Percentiles rank a stretch among this genome's conserved stretches.
Evolutionary conservation across 2,329 filamentous ascomycete genomes (phyloP).

Genomic region (Phyllosticta citribraziliensis): DNA sequence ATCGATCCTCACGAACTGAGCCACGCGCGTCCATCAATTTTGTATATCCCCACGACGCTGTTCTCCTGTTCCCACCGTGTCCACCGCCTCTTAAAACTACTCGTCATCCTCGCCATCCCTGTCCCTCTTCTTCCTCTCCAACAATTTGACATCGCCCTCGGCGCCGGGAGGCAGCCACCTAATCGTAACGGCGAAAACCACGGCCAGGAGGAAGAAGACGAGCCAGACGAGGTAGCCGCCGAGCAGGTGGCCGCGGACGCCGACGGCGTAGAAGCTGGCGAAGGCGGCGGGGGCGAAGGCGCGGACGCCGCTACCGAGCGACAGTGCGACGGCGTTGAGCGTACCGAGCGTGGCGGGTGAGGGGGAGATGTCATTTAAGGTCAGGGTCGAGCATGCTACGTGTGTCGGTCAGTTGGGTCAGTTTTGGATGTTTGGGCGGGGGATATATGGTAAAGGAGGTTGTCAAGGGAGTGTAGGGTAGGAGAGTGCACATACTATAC

Average conservation of each 20-base stretch:
- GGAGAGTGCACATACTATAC: not conserved
- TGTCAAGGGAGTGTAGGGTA: too few relatives aligned
- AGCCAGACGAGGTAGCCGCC: slow-evolving; percentile 58
- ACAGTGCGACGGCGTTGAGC: slow-evolving; percentile 60
- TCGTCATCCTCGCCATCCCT: not conserved
- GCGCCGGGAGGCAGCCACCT: slow-evolving; percentile 1
- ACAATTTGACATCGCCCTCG: slow-evolving; percentile 24
- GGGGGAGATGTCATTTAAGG: slow-evolving; percentile 64
- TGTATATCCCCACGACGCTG: too few relatives aligned
- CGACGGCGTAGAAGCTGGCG: slow-evolving; percentile 57
- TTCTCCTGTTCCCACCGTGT: too few relatives aligned
- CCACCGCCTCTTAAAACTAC: not conserved
- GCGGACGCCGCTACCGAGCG: slow-evolving; percentile 50
- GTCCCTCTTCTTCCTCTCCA: slow-evolving; percentile 22
- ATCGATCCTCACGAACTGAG: not conserved
- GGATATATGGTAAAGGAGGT: too few relatives aligned
- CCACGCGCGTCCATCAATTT: too few relatives aligned
- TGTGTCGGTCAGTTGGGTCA: not conserved
- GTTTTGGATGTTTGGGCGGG: too few relatives aligned
- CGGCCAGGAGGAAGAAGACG: slow-evolving; percentile 37
- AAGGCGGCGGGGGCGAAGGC: slow-evolving; percentile 58
- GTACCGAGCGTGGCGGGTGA: slow-evolving; percentile 55
- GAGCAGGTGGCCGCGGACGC: slow-evolving; percentile 51
- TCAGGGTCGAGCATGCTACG: slow-evolving; percentile 55
- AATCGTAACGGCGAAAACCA: slow-evolving; percentile 21